Evolutionary conservation across 2,329 filamentous ascomycete species (phyloP).

Genomic region (Aspergillus sp.): DNA sequence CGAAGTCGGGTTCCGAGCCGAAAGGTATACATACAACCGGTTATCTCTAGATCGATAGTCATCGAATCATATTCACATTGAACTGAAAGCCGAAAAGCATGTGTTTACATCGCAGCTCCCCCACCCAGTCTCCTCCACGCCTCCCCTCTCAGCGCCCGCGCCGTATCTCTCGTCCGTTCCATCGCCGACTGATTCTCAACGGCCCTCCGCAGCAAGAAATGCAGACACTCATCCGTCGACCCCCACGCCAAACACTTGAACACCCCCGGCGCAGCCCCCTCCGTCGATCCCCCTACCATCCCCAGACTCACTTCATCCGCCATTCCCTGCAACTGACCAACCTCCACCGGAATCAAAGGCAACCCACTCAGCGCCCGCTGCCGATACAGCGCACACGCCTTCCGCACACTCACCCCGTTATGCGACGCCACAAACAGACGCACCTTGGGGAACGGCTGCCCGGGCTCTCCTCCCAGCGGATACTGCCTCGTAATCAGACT

Average conservation of each 20-base stretch:
- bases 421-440: slow-evolving; percentile 57
- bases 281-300: slow-evolving; percentile 39
- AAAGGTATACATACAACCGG: background rate
- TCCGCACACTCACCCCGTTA: slow-evolving; percentile 53
- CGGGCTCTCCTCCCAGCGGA: slow-evolving; percentile 19
- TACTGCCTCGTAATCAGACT: slow-evolving; percentile 49
- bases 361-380: slow-evolving; percentile 45
- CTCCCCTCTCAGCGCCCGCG: slow-evolving; percentile 65
- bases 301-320: slow-evolving; percentile 76
- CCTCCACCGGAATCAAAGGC: slow-evolving; percentile 48
- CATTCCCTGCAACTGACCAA: slow-evolving; percentile 86
- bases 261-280: slow-evolving; percentile 39
- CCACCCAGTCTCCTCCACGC: slow-evolving; percentile 43
- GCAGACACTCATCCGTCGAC: slow-evolving; percentile 55
- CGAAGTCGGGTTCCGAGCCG: slow-evolving; percentile 2
- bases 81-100: background rate
- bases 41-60: background rate
- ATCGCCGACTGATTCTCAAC: slow-evolving; percentile 74
- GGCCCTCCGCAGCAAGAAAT: slow-evolving; percentile 60
- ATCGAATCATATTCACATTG: background rate
- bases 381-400: slow-evolving; percentile 41
- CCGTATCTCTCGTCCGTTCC: slow-evolving; percentile 61
- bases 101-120: background rate
- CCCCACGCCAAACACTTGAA: slow-evolving; percentile 60
- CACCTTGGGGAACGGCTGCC: slow-evolving; percentile 29